Percentiles rank a stretch among this genome's conserved stretches.
Evolutionary conservation across 2,329 filamentous ascomycete genomes (phyloP).

Genomic region (Pyricularia sp.): DNA sequence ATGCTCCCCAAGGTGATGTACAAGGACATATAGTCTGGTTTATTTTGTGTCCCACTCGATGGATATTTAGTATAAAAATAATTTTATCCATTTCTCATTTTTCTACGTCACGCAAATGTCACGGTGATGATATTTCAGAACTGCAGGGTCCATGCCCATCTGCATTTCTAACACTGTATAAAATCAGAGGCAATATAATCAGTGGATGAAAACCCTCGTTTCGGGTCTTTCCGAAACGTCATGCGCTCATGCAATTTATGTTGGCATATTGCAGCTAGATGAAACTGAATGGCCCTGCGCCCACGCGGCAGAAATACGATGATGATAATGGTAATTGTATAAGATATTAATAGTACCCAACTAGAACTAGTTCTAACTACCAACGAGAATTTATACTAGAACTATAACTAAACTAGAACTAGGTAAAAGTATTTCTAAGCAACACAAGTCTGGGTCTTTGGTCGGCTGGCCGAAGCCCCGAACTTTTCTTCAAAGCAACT

Average conservation of each 20-base stretch:
- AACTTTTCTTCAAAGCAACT: background rate
- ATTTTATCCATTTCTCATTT: no score
- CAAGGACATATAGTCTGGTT: background rate
- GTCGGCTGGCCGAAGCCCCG: background rate
- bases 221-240: background rate
- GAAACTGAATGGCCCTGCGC: background rate
- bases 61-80: no score
- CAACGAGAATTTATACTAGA: background rate
- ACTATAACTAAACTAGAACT: no score
- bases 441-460: background rate
- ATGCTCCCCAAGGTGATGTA: no score
- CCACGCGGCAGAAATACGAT: background rate
- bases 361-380: no score
- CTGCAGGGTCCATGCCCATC: background rate
- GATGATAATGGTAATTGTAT: no score
- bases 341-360: background rate
- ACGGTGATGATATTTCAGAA: background rate
- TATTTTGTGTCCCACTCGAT: background rate
- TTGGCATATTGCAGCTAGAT: background rate
- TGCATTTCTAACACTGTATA: background rate
- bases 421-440: background rate
- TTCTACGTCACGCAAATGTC: background rate
- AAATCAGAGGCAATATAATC: background rate
- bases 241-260: background rate
- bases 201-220: background rate